phyloP scores from a whole-genome alignment of 768 basidiomycete genomes.

The Suillus subaureus region DNA sequence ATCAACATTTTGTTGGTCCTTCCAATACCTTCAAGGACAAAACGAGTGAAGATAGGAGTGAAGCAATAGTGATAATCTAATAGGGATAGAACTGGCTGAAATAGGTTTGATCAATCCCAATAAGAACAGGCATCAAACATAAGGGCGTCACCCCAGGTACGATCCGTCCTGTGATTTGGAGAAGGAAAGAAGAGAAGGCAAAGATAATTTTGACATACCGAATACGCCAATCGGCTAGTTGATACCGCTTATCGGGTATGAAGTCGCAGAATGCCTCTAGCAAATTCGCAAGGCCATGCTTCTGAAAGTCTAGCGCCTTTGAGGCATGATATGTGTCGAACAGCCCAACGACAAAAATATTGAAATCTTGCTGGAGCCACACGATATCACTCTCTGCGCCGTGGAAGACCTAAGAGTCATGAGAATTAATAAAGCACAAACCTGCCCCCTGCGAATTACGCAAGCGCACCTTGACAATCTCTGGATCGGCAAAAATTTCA shows the following conservation, averaged over 20 bases:
- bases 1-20: not conserved
- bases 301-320: conserved; percentile 80
- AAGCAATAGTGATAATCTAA: not conserved
- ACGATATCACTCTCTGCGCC: conserved; percentile 93
- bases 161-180: not conserved
- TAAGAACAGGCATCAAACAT: not conserved
- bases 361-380: conserved; percentile 97
- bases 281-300: conserved; percentile 82
- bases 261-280: conserved; percentile 91
- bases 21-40: not conserved
- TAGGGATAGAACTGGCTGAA: not conserved
- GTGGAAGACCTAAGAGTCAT: conserved; percentile 73
- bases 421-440: not conserved
- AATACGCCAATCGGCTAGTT: conserved; percentile 97
- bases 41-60: not conserved
- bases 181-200: not conserved
- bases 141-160: not conserved
- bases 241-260: conserved; percentile 91
- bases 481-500: conserved; percentile 83
- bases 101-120: not conserved
- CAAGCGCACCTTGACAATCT: conserved; percentile 74
- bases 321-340: conserved; percentile 98
- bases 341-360: conserved; percentile 90
- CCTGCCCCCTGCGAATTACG: not conserved
- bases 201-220: conserved; percentile 45